Evolutionary conservation across 805 yeast species (phyloP), one percentile per base, ranked within the genome.

Genomic region (Cephaloascus fragrans): DNA sequence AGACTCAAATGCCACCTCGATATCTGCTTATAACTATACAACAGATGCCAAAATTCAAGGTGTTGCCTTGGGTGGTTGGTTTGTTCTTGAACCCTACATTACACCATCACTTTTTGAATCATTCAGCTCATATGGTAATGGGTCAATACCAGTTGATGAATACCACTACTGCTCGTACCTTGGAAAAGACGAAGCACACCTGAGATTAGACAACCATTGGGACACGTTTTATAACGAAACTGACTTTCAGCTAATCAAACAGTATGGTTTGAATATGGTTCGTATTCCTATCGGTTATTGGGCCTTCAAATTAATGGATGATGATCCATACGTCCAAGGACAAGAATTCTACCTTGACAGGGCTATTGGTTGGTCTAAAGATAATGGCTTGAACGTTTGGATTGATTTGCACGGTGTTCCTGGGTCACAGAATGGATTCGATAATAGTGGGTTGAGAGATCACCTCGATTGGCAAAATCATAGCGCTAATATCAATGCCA

Each of bases 401-500:
- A 60, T 85, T 38, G 94, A 85, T 51, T 58, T 85, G 39, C 95
- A 85, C 49, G 88, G 93, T 12, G 80, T 72, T 9, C 93, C 94
- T 4, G 93, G 90, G 1, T 80, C 89, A 1, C 94, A 85, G 52
- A 85, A 85, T 55, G 94, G 94, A 12, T 84, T 84, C 63, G 90
- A 84, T 51, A 85, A 84, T 49, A 77, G 86, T 5, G 95, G 95
- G 2, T 57, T 71, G 20, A 65, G 88, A 50, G 76, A 67, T 38
- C 52, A 50, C 19, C 47, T 66, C n/a, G 58, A 58, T 3, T 74
- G 78, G 77, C 62, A 61, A 39, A 38, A 47, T 3, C 38, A 45
- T 0, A 23, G 33, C 1, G 54, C 46, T 23, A 47, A 60, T 41
- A 42, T 58, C 2, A 47, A 52, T 26, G 41, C 57, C 26, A 59